Evolutionary conservation across 352 stramenopile genomes (phyloP).

Genomic region (Phytophthora nicotianae): DNA sequence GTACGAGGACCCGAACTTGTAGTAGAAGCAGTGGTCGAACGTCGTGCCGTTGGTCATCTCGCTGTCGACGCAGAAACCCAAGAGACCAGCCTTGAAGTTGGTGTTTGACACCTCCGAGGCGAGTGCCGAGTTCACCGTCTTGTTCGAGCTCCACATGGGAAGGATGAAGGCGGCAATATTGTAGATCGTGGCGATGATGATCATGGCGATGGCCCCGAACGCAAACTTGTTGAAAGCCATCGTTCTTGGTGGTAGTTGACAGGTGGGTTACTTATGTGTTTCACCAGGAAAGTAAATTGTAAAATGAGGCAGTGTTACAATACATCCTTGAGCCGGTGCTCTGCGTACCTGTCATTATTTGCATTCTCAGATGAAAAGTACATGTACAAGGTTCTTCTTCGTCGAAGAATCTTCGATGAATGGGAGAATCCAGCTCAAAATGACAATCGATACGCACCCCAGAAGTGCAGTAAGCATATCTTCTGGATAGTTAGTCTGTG

Average conservation of each 20-base stretch:
- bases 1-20: constrained; percentile 55
- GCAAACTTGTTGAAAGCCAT: constrained; percentile 26
- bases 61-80: constrained; percentile 51
- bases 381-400: no score
- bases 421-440: constrained; percentile 13
- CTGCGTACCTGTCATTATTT: background rate
- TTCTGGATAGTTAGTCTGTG: background rate
- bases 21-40: constrained; percentile 74
- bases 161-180: constrained; percentile 23
- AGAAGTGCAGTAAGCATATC: constrained; percentile 13
- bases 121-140: constrained; percentile 21
- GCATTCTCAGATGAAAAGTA: no score
- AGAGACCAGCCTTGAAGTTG: constrained; percentile 24
- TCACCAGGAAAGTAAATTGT: background rate
- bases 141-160: constrained; percentile 22
- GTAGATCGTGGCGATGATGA: constrained; percentile 24
- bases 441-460: constrained; percentile 6
- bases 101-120: constrained; percentile 3
- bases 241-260: background rate
- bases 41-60: constrained; percentile 40
- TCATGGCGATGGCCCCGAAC: constrained; percentile 24
- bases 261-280: background rate
- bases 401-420: background rate
- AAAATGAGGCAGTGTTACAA: background rate
- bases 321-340: background rate